Percentiles rank a stretch among this genome's conserved stretches.
These are phyloP conservation scores for Tuctoria greenei DNA, from an alignment of 176 grass and related monocot species.

Conservation along the genomic window DNA sequence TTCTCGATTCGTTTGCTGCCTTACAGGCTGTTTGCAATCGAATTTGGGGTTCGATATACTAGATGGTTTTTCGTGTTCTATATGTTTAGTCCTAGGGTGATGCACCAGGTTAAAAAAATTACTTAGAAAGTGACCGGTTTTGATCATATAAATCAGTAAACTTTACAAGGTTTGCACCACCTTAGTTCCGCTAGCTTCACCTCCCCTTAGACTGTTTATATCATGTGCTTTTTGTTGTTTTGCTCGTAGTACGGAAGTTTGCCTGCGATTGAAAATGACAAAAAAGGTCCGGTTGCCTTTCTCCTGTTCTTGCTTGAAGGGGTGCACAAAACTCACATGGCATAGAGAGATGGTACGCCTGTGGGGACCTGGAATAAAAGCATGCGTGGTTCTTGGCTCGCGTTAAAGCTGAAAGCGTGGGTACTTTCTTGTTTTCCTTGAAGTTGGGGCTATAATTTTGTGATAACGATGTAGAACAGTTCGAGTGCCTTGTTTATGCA, in stretches of 20 bases:
- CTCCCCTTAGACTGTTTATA: neutral
- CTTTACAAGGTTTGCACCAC: too few relatives aligned
- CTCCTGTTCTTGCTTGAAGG: neutral
- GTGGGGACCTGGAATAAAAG: constrained; percentile 36
- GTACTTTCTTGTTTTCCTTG: constrained; percentile 37
- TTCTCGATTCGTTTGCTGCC: neutral
- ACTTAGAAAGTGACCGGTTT: too few relatives aligned
- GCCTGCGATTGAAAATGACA: constrained; percentile 19
- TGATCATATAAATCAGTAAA: too few relatives aligned
- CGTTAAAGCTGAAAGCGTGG: constrained; percentile 46
- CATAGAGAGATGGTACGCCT: constrained; percentile 21
- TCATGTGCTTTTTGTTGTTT: constrained; percentile 28
- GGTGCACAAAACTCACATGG: constrained; percentile 31
- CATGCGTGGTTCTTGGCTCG: constrained; percentile 30
- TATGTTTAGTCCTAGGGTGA: too few relatives aligned
- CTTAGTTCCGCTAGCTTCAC: too few relatives aligned
- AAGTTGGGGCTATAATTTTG: constrained; percentile 20
- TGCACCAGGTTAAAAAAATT: too few relatives aligned
- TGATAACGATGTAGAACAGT: constrained; percentile 28
- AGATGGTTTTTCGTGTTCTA: neutral
- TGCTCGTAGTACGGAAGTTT: constrained; percentile 6
- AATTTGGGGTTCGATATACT: neutral
- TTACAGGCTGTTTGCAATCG: constrained; percentile 9
- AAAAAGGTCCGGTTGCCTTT: constrained; percentile 42
- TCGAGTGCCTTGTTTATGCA: constrained; percentile 13